phyloP scores from a whole-genome alignment of 1,139 yeast species.

The Yamadazyma dushanensis region DNA sequence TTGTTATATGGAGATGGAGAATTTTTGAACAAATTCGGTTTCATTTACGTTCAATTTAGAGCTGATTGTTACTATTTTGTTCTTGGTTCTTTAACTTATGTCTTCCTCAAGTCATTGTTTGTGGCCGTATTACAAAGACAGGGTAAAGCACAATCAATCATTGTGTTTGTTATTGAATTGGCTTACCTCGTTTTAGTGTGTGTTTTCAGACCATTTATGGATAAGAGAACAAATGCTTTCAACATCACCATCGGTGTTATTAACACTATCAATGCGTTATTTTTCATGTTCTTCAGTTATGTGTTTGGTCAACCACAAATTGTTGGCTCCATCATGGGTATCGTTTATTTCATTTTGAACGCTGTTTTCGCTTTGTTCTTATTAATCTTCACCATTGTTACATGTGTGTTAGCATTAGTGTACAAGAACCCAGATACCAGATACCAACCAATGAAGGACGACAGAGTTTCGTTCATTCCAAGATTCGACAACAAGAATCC shows the following conservation, averaged over 20 bases:
- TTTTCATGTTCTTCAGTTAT: constrained; percentile 86
- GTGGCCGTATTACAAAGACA: constrained; percentile 81
- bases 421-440: constrained; percentile 94
- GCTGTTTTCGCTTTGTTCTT: constrained; percentile 86
- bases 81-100: constrained; percentile 60
- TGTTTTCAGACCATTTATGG: constrained; percentile 86
- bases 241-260: constrained; percentile 83
- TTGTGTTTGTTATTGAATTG: constrained; percentile 75
- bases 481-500: constrained; percentile 50
- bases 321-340: constrained; percentile 89
- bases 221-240: constrained; percentile 88
- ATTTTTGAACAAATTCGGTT: constrained; percentile 86
- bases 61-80: constrained; percentile 89
- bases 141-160: constrained; percentile 80
- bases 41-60: constrained; percentile 85
- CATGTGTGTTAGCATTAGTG: constrained; percentile 79
- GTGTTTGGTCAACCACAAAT: constrained; percentile 81
- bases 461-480: constrained; percentile 84
- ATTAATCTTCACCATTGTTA: constrained; percentile 79
- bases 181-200: constrained; percentile 63
- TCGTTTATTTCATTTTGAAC: constrained; percentile 85
- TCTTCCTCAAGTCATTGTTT: constrained; percentile 72
- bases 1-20: constrained; percentile 81
- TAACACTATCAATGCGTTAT: constrained; percentile 76
- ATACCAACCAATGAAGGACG: constrained; percentile 96